Evolutionary conservation across 352 stramenopile species (phyloP), one percentile per base, ranked within the genome.

Genomic region (Phytophthora quininea): DNA sequence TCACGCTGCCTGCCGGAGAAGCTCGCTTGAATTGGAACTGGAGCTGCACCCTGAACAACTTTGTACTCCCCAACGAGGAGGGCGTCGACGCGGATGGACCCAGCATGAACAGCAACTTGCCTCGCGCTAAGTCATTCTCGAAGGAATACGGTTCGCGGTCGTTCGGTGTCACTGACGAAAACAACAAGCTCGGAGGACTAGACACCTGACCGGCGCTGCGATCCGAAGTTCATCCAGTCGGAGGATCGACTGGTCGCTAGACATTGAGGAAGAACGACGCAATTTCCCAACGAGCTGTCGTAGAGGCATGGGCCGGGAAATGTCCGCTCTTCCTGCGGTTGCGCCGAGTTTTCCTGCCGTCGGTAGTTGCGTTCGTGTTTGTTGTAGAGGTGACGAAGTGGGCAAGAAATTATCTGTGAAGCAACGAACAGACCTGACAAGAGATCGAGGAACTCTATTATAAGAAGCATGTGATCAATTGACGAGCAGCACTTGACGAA

Each of bases 101-200:
- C 5, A 94, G 51, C 12, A 96, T 62, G 38, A 96, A 93, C 12
- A 95, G 59, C 43, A 96, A 58, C 32, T 80, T 76, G 2, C 88
- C 88, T 8, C 76, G 81, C 46, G 92, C 84, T 53, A 89, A 90
- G 8, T 90, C 86, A 67, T 96, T 96, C 67, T 93, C 82, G 33
- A 96, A 93, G n/a, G 61, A 67, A 54, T 88, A 74, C 10, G 83
- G 82, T 48, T 70, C 69, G 1, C 63, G 45, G 2, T 60, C 63
- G 46, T 83, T 82, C 12, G 77, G 66, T 43, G 69, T 37, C 65
- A 43, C 77, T 19, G 10, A 31, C 12, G 24, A 62, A 46, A 33
- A 55, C 9, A 45, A 46, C n/a, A 58, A 35, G 3, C 58, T 50
- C 0, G 33, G 62, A 24, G 64, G 51, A 3, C 24, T 60, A 11